Conservation (phyloP, 2,329 filamentous ascomycete genomes). For the Aureobasidium mangrovei region DNA sequence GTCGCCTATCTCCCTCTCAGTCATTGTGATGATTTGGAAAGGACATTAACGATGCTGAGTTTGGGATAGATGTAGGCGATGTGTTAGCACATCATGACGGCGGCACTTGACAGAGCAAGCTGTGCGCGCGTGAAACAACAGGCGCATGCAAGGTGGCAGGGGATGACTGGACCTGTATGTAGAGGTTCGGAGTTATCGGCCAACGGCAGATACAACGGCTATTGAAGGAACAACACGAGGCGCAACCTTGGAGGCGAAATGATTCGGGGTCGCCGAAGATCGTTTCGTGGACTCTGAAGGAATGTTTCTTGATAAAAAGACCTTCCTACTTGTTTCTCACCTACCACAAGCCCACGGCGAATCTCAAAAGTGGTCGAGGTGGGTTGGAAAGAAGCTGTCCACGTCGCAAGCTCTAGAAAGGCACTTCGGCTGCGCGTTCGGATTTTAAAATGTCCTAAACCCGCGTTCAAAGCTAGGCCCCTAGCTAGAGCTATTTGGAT, state of each 20-base stretch:
- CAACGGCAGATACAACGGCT: slow-evolving; percentile 4
- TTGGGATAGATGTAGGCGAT: not conserved
- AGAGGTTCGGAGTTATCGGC: not conserved
- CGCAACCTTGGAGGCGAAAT: not conserved
- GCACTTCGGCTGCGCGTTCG: not conserved
- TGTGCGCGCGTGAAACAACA: slow-evolving; percentile 1
- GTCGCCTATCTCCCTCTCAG: not conserved
- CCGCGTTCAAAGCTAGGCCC: no score
- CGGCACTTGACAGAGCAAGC: not conserved
- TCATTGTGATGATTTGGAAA: not conserved
- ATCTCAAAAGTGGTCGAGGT: no score
- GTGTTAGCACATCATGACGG: not conserved
- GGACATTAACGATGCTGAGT: not conserved
- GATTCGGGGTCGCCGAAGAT: not conserved
- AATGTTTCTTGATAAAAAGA: no score
- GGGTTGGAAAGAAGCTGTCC: no score
- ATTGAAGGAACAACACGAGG: not conserved
- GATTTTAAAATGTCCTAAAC: no score
- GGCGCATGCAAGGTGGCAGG: not conserved
- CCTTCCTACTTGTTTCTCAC: no score
- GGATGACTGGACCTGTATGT: not conserved
- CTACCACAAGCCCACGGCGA: no score
- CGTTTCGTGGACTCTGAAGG: not conserved
- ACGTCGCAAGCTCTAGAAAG: no score
- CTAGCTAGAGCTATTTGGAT: not conserved